Conservation (phyloP, 352 stramenopile genomes). For the Thalassiosira sp. region DNA sequence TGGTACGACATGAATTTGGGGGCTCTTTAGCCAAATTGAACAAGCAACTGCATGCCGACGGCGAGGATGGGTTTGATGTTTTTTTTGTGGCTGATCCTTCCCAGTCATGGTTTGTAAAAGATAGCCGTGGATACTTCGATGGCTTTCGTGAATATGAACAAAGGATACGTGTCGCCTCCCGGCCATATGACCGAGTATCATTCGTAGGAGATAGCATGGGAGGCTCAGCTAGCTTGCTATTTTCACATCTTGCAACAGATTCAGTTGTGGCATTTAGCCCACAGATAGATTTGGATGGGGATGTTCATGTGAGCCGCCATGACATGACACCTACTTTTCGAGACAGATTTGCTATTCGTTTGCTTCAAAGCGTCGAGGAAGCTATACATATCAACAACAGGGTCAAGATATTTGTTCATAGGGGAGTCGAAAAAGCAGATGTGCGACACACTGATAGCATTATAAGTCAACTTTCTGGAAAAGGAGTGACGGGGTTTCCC, state of each 20-base stretch:
- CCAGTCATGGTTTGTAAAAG: conserved; percentile 43
- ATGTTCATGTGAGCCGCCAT: conserved; percentile 25
- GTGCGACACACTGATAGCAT: conserved; percentile 19
- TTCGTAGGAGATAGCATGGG: conserved; percentile 39
- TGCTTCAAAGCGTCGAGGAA: conserved; percentile 18
- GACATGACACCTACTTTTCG: conserved; percentile 12
- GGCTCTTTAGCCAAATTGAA: conserved; percentile 33
- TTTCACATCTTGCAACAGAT: conserved; percentile 33
- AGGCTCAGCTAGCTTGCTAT: conserved; percentile 23
- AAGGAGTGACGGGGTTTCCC: background rate
- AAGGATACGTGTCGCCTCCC: conserved; percentile 21
- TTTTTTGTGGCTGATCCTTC: conserved; percentile 32
- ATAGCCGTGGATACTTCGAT: conserved; percentile 19
- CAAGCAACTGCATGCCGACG: conserved; percentile 4
- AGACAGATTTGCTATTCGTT: conserved; percentile 9
- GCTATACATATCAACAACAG: too few species aligned
- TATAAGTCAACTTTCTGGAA: background rate
- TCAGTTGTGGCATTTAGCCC: conserved; percentile 32
- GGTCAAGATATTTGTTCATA: conserved; percentile 21
- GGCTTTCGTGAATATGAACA: conserved; percentile 31
- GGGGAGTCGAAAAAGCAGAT: conserved; percentile 21
- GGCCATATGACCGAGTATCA: conserved; percentile 24
- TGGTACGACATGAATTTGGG: conserved; percentile 35
- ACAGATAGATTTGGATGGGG: conserved; percentile 22
- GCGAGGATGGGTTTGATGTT: conserved; percentile 24